phyloP scores from a whole-genome alignment of 1,284 basidiomycete species.

The Trichosporon sp. region DNA sequence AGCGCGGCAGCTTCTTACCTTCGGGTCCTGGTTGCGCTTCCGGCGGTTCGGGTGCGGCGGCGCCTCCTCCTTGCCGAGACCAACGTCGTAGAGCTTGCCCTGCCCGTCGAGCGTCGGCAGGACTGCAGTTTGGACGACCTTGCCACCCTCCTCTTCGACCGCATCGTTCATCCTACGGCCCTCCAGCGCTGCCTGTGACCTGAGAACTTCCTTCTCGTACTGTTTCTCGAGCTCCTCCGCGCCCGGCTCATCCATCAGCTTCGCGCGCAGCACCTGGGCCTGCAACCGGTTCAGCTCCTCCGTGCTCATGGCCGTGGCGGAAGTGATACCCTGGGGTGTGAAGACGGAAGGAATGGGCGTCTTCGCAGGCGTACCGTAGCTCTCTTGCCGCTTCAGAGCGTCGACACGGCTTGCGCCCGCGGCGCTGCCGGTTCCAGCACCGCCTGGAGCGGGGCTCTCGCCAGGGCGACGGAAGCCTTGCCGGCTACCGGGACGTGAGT shows the following conservation, averaged over 20 bases:
- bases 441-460: conserved; percentile 55
- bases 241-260: conserved; percentile 73
- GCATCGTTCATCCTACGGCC: conserved; percentile 26
- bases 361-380: conserved; percentile 29
- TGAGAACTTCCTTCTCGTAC: conserved; percentile 66
- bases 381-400: conserved; percentile 43
- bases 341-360: conserved; percentile 88
- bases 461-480: conserved; percentile 78
- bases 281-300: conserved; percentile 85
- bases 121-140: conserved; percentile 67
- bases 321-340: conserved; percentile 65
- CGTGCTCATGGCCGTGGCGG: conserved; percentile 53
- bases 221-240: conserved; percentile 75
- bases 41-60: conserved; percentile 61
- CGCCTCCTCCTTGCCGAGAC: conserved; percentile 62
- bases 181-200: conserved; percentile 3
- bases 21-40: conserved; percentile 69
- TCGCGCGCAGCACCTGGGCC: conserved; percentile 88
- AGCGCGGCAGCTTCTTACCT: conserved; percentile 60
- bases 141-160: conserved; percentile 28
- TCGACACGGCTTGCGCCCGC: conserved; percentile 42
- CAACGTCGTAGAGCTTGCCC: conserved; percentile 89
- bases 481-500: conserved; percentile 65
- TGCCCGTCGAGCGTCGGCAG: conserved; percentile 85
- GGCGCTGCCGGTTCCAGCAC: conserved; percentile 48